These are phyloP conservation scores for Coemansia interrupta DNA, from an alignment of 192 early-diverging fungal genomes.

Conservation along the genomic window DNA sequence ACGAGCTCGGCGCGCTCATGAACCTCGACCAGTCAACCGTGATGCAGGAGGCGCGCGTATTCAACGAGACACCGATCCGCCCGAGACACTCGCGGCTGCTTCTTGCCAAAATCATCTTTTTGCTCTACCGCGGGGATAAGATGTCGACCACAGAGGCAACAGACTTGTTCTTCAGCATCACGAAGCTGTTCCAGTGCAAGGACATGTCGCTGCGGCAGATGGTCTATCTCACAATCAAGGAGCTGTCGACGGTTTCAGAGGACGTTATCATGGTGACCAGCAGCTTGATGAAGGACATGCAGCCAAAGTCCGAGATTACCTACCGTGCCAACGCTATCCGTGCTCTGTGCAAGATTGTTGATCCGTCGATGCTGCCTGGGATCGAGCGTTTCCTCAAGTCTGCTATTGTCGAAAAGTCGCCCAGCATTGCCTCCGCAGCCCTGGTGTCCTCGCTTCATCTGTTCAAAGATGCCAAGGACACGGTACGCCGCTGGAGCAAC, in stretches of 20 bases:
- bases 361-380: constrained; percentile 92
- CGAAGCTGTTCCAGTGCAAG: constrained; percentile 93
- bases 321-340: constrained; percentile 95
- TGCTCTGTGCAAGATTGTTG: constrained; percentile 91
- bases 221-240: constrained; percentile 96
- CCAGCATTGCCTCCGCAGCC: constrained; percentile 84
- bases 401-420: constrained; percentile 92
- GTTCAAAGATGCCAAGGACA: constrained; percentile 80
- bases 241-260: constrained; percentile 86
- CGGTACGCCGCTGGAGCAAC: constrained; percentile 94
- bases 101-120: constrained; percentile 89
- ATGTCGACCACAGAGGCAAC: constrained; percentile 96
- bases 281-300: constrained; percentile 94
- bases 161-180: constrained; percentile 95
- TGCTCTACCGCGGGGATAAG: constrained; percentile 84
- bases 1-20: constrained; percentile 76
- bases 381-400: constrained; percentile 96
- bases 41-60: constrained; percentile 92
- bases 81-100: constrained; percentile 89
- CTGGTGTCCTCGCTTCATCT: constrained; percentile 88
- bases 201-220: constrained; percentile 94
- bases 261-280: constrained; percentile 98
- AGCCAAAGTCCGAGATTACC: constrained; percentile 85
- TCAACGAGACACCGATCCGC: constrained; percentile 95
- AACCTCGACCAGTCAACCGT: constrained; percentile 90